Evolutionary conservation across 306 rosid species (phyloP).

Genomic region (Rosa rugosa): DNA sequence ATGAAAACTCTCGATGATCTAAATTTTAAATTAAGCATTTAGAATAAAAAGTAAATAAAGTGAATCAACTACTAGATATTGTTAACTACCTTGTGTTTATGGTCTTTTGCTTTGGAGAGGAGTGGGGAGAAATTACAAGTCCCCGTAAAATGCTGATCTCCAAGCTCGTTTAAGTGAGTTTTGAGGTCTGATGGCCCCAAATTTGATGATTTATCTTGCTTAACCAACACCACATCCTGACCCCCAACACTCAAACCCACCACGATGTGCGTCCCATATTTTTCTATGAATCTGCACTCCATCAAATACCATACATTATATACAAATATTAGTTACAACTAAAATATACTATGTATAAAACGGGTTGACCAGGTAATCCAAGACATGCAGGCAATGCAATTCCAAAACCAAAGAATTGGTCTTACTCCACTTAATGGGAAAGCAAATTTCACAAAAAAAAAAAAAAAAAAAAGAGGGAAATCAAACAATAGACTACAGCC

Average conservation of each 20-base stretch:
- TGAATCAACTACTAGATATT: not conserved
- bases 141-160: conserved; percentile 87
- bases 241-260: conserved; percentile 92
- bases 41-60: no score
- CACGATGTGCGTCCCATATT: conserved; percentile 85
- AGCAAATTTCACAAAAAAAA: not conserved
- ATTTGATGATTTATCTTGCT: conserved; percentile 66
- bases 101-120: conserved; percentile 51
- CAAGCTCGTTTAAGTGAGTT: conserved; percentile 73
- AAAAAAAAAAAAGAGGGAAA: not conserved
- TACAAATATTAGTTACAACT: not conserved
- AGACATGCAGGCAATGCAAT: not conserved
- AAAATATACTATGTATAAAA: not conserved
- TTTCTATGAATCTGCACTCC: conserved; percentile 67
- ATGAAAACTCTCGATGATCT: no score
- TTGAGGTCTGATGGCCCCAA: conserved; percentile 66
- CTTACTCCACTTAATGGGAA: conserved; percentile 1
- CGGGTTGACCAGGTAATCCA: not conserved
- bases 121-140: conserved; percentile 65
- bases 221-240: conserved; percentile 63
- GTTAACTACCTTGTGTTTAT: conserved; percentile 49
- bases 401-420: conserved; percentile 10
- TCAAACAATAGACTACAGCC: not conserved
- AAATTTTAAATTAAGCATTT: no score
- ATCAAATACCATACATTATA: not conserved